phyloP scores from a whole-genome alignment of 2,329 filamentous ascomycete genomes.

The Aaosphaeria arxii region DNA sequence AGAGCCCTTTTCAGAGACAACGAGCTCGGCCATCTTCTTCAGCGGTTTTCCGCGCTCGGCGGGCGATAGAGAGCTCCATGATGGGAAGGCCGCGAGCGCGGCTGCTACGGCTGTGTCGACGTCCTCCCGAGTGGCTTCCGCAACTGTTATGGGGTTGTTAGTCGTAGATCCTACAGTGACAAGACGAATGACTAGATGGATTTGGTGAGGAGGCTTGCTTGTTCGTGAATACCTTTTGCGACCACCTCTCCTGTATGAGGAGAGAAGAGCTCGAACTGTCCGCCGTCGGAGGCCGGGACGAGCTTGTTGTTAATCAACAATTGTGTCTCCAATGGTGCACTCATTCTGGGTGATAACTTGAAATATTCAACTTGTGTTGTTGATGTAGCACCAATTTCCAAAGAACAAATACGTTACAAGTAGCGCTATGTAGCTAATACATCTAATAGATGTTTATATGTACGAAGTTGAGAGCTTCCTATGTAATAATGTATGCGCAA shows the following conservation, averaged over 20 bases:
- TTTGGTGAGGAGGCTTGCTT: background rate
- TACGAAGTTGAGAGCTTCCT: too few species aligned
- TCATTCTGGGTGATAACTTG: background rate
- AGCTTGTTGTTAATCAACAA: constrained; percentile 24
- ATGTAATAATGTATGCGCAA: too few species aligned
- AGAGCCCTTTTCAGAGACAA: constrained; percentile 58
- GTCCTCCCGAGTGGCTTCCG: constrained; percentile 15
- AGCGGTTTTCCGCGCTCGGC: constrained; percentile 40
- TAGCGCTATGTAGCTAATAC: too few species aligned
- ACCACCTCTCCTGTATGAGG: constrained; percentile 24
- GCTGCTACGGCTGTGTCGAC: constrained; percentile 22
- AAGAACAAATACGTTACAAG: too few species aligned
- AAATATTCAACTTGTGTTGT: too few species aligned
- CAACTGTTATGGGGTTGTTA: constrained; percentile 6
- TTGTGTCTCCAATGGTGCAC: constrained; percentile 6
- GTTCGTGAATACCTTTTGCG: constrained; percentile 16
- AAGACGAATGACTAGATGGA: background rate
- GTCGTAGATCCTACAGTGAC: background rate
- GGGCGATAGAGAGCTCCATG: constrained; percentile 34
- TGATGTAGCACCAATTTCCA: too few species aligned
- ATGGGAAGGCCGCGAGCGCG: constrained; percentile 22
- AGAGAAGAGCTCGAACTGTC: constrained; percentile 23
- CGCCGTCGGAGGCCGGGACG: constrained; percentile 23
- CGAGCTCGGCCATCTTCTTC: constrained; percentile 41
- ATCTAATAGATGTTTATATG: too few species aligned